Base-by-base conservation (phyloP, 2,329 filamentous ascomycete genomes). In the Stemphylium vesicarium region DNA sequence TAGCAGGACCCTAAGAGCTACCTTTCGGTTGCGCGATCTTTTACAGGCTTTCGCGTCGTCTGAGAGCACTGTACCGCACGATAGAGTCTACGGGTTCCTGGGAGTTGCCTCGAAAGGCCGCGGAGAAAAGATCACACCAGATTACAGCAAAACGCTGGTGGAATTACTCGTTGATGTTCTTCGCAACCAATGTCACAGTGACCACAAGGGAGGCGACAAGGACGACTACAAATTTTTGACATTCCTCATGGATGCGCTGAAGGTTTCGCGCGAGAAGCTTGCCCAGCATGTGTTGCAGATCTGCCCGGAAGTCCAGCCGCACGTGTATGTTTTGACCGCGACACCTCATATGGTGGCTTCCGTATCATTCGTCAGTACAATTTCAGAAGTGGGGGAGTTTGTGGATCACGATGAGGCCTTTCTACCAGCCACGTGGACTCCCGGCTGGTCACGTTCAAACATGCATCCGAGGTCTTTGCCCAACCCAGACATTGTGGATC, bases 131-230 rank as follows among this genome's bases (percentile, higher is more conserved):
- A 62, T 62, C n/a, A 38, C 41, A 8, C 59, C 59, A 4, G 57
- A 62, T 22, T 62, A 62, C 24, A 50, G 44, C 18, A 60, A 56
- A 20, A 8, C 45, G n/a, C 47, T 45, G 0, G 53, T 52, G 1
- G 59, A 60, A n/a, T 49, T 62, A 1, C 54, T 62, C 11, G 57
- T 60, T 3, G 59, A 57, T 15, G 59, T 62, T 4, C 53, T 62
- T 39, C 51, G 45, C 4, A 60, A 62, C 20, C 57, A 62, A 32
- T 60, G 49, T 4, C 26, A 49, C 7, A 39, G 45, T 13, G 52
- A 29, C 13, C 37, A 46, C 3, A 36, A 20, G 18, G 47, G 42
- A 36, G 49, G 38, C 15, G 43, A 58, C 4, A 43, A 54, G 13
- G 45, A 62, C 16, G 43, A 60, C 10, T 50, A 50, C 31, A 35